phyloP scores from a whole-genome alignment of 805 yeast species.

The Kazachstania viticola region DNA sequence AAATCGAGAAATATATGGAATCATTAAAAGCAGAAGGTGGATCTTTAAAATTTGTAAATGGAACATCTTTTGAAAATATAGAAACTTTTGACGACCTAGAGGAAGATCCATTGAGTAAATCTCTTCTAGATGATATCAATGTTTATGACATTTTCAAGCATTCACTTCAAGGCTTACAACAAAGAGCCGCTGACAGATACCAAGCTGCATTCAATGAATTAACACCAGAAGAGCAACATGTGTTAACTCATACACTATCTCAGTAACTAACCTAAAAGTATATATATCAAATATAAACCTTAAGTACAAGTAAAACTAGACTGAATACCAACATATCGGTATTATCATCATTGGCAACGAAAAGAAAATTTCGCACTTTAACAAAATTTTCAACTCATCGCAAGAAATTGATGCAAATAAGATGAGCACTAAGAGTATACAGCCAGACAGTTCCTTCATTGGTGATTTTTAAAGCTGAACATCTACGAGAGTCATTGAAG shows the following conservation, averaged over 20 bases:
- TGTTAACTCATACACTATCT: too few species aligned
- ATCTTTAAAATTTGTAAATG: conserved; percentile 24
- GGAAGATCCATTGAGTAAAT: conserved; percentile 72
- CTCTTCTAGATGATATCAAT: conserved; percentile 69
- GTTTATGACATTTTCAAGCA: conserved; percentile 56
- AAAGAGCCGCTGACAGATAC: conserved; percentile 37
- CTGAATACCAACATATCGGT: too few species aligned
- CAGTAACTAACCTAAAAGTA: too few species aligned
- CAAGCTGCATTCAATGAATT: conserved; percentile 34
- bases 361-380: too few species aligned
- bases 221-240: conserved; percentile 28
- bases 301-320: too few species aligned
- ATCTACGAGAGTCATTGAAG: too few species aligned
- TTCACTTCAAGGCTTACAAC: conserved; percentile 38
- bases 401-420: too few species aligned
- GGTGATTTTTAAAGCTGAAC: too few species aligned
- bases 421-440: too few species aligned
- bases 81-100: conserved; percentile 64
- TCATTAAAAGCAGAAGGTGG: conserved; percentile 37
- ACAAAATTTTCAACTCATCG: not conserved
- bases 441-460: too few species aligned
- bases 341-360: too few species aligned
- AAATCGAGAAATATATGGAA: conserved; percentile 35
- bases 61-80: conserved; percentile 25
- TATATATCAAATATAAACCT: too few species aligned